These are phyloP conservation scores for Phyllosticta citriasiana DNA, from an alignment of 2,329 filamentous ascomycete genomes.

Conservation along the genomic window DNA sequence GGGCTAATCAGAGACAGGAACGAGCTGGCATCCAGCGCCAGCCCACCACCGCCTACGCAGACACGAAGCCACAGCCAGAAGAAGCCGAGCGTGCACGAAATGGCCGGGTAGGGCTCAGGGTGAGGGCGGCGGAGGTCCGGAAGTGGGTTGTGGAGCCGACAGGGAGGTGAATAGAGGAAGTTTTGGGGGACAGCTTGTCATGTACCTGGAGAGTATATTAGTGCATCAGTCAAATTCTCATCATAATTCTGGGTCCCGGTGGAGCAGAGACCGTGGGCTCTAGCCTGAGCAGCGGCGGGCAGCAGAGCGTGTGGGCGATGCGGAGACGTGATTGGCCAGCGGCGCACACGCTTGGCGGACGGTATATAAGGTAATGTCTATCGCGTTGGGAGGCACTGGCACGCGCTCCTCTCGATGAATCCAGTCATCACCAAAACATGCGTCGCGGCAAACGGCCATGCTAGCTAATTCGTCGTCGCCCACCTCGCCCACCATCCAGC, in stretches of 20 bases:
- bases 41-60: constrained; percentile 6
- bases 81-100: constrained; percentile 7
- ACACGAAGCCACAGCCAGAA: neutral
- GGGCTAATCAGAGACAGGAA: constrained; percentile 1
- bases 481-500: constrained; percentile 25
- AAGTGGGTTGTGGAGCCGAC: neutral
- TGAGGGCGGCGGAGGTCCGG: neutral
- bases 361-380: neutral
- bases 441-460: constrained; percentile 10
- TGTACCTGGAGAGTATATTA: neutral
- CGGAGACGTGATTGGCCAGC: neutral
- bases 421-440: constrained; percentile 3
- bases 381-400: neutral
- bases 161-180: neutral
- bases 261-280: neutral
- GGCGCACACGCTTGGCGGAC: neutral
- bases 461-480: constrained; percentile 29
- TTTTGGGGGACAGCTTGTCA: neutral
- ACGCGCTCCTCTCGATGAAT: neutral
- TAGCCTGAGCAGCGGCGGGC: neutral
- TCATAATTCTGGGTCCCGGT: neutral
- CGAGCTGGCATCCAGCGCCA: neutral
- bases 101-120: neutral
- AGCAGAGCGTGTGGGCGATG: neutral
- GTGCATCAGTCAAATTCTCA: neutral